Evolutionary conservation across 768 basidiomycete species (phyloP).

Genomic region (Tylopilus cervinicoccineus): DNA sequence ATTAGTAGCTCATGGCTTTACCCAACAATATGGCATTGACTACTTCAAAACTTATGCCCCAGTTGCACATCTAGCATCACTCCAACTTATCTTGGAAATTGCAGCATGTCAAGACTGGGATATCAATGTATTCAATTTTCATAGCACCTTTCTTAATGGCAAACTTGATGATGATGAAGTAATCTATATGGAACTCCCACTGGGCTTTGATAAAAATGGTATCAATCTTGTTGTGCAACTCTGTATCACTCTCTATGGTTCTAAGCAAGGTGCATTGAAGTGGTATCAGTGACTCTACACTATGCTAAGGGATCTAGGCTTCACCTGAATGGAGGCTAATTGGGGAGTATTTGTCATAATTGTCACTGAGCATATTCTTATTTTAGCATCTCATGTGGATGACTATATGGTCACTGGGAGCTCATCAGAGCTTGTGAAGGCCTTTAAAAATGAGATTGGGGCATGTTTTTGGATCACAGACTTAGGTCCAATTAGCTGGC

Average conservation of each 20-base stretch:
- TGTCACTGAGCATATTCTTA: not conserved
- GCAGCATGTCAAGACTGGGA: not conserved
- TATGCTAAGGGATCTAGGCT: not conserved
- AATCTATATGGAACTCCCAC: conserved; percentile 44
- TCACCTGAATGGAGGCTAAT: not conserved
- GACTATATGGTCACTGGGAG: not conserved
- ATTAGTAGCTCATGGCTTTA: not conserved
- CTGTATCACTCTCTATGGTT: not conserved
- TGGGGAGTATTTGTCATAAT: conserved; percentile 2
- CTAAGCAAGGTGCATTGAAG: conserved; percentile 6
- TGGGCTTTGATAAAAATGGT: conserved; percentile 15
- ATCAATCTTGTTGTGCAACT: conserved; percentile 12
- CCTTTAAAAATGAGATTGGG: conserved; percentile 4
- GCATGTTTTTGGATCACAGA: not conserved
- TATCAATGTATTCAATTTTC: not conserved
- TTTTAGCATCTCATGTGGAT: conserved; percentile 2
- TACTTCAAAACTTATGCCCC: not conserved
- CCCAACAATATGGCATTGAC: not conserved
- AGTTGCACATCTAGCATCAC: not conserved
- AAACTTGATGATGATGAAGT: conserved; percentile 12
- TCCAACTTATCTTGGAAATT: not conserved
- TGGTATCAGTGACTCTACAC: conserved; percentile 2
- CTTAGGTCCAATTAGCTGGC: conserved; percentile 6
- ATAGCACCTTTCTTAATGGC: not conserved
- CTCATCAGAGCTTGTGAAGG: not conserved